Conservation (phyloP, 75 land plant species). For the Pinus taeda region DNA sequence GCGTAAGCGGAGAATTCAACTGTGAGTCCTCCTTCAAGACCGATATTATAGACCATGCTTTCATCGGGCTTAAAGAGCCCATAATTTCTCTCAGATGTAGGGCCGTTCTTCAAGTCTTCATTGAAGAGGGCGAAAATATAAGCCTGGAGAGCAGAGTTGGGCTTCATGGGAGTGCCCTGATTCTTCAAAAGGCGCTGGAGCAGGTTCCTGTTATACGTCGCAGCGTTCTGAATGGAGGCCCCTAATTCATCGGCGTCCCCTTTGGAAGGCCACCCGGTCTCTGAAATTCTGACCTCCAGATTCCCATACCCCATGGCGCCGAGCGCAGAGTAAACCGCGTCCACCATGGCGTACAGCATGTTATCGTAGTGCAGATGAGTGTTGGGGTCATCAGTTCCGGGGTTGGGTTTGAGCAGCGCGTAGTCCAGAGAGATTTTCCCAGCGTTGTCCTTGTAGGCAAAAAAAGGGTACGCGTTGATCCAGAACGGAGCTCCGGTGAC, state of each 20-base stretch:
- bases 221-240: conserved; percentile 55
- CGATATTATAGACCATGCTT: conserved; percentile 60
- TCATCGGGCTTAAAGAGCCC: conserved; percentile 66
- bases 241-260: conserved; percentile 61
- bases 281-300: conserved; percentile 56
- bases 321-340: conserved; percentile 56
- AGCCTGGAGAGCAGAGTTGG: conserved; percentile 40
- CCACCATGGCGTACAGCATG: conserved; percentile 78
- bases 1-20: conserved; percentile 35
- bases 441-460: conserved; percentile 60
- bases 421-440: conserved; percentile 37
- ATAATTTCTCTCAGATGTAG: conserved; percentile 78
- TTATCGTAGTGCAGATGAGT: conserved; percentile 66
- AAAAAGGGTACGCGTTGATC: conserved; percentile 87
- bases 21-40: conserved; percentile 26
- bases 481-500: conserved; percentile 60
- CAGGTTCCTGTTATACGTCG: conserved; percentile 51
- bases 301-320: conserved; percentile 41
- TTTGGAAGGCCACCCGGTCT: conserved; percentile 86
- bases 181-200: conserved; percentile 33
- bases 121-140: conserved; percentile 75
- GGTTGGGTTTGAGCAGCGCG: conserved; percentile 38
- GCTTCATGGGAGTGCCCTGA: conserved; percentile 71
- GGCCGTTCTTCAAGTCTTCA: conserved; percentile 76
- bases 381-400: conserved; percentile 51